These are phyloP conservation scores for Calocybe indica DNA, from an alignment of 768 basidiomycete species.

Conservation along the genomic window DNA sequence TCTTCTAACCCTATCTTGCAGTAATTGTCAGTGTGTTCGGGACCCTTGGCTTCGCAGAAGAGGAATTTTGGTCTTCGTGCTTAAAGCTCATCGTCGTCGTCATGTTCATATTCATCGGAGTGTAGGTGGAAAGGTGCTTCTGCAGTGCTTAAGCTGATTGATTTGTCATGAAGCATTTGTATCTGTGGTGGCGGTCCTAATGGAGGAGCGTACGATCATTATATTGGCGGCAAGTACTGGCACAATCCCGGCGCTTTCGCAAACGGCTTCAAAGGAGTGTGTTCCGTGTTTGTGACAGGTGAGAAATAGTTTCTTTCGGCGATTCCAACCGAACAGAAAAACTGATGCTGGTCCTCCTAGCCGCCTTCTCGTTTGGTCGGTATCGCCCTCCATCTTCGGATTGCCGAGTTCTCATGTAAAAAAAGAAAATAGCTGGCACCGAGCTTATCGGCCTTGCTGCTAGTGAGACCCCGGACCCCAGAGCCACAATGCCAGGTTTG, in stretches of 20 bases:
- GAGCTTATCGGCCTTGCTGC: constrained; percentile 42
- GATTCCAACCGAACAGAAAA: too few species aligned
- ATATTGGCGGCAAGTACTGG: constrained; percentile 35
- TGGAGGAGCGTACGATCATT: constrained; percentile 25
- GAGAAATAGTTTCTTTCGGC: not conserved
- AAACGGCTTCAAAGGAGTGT: constrained; percentile 40
- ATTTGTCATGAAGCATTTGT: constrained; percentile 23
- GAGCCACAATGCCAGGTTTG: constrained; percentile 30
- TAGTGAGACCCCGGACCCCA: constrained; percentile 40
- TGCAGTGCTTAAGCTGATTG: not conserved
- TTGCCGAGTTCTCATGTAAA: not conserved
- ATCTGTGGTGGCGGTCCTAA: constrained; percentile 36
- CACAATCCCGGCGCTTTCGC: constrained; percentile 34
- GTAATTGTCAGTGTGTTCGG: constrained; percentile 35
- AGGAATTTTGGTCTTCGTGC: constrained; percentile 46
- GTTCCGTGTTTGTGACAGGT: constrained; percentile 39
- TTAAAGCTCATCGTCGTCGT: constrained; percentile 40
- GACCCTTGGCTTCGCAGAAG: constrained; percentile 41
- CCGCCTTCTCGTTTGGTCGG: constrained; percentile 36
- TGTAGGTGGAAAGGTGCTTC: constrained; percentile 20
- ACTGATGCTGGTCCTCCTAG: constrained; percentile 4
- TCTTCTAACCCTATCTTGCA: constrained; percentile 7
- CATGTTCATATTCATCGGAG: constrained; percentile 40
- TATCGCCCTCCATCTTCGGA: not conserved
- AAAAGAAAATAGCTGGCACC: constrained; percentile 28